Percentiles rank a stretch among this genome's conserved stretches.
These are phyloP conservation scores for Talaromyces verruculosus DNA, from an alignment of 2,329 filamentous ascomycete genomes.

Conservation along the genomic window DNA sequence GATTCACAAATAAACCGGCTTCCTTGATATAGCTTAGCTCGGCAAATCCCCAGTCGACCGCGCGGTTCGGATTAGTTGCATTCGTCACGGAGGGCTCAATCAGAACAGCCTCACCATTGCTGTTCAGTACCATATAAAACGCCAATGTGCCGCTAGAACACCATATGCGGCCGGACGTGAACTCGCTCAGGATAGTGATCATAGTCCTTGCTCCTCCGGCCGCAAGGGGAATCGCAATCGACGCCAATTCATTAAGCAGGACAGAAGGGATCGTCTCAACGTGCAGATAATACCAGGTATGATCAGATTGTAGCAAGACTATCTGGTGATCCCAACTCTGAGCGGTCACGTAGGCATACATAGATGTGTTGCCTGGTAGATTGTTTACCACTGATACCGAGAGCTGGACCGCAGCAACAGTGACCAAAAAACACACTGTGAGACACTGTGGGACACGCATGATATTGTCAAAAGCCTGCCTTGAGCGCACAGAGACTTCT, in stretches of 20 bases:
- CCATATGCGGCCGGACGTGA: background rate
- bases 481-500: too few relatives aligned
- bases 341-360: background rate
- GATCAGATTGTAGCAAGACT: background rate
- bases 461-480: too few relatives aligned
- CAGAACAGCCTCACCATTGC: constrained; percentile 41
- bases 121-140: background rate
- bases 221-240: background rate
- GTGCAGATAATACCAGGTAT: background rate
- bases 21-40: constrained; percentile 64
- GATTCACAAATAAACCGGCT: constrained; percentile 63
- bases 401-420: background rate
- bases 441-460: too few relatives aligned
- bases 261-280: background rate
- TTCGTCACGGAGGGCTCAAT: constrained; percentile 75
- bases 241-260: background rate
- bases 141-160: background rate
- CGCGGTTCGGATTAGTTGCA: constrained; percentile 60
- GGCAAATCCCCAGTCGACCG: constrained; percentile 63
- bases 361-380: background rate
- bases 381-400: background rate
- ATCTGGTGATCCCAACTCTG: background rate
- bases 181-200: background rate
- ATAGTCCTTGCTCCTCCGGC: background rate
- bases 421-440: background rate